Base-by-base conservation (phyloP, 768 basidiomycete genomes). In the Tephrocybe rancida region DNA sequence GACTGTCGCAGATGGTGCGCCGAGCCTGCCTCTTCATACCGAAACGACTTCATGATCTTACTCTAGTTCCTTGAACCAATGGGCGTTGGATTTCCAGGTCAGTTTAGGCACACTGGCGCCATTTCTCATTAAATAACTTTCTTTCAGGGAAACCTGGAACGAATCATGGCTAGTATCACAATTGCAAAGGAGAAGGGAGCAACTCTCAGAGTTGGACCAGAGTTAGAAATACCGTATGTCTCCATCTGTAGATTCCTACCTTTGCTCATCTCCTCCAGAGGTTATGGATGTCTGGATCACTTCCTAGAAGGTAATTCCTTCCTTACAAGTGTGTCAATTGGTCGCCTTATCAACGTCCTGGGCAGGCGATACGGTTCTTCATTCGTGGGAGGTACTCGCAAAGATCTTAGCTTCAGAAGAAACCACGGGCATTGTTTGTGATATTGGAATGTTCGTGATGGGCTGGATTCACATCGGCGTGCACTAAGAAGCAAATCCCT, bases 371-470 rank as follows among this genome's bases (percentile, higher is more conserved):
- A 99, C 96, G 8, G 84, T 90, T 42, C 79, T 97, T 16, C 97
- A 99, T 70, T 95, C 97, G 2, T 98, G 95, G 96, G 95, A 99
- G 71, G 90, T 96, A 5, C 81, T 99, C 16, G 91, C 88, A n/a
- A 90, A 92, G 67, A 88, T 99, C 46, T 75, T 99, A 22, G 75
- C 85, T 6, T 87, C 87, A 1, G 89, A 91, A 26, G 88, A 86
- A 22, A 83, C 88, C 0, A 72, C 79, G 61, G 93, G 81, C n/a
- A 97, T 99, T 47, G 75, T 99, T 25, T 98, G 96, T 64, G 97
- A 99, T 70, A 83, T 98, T 38, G 97, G 97, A 59, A 98, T 99
- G 97, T 95, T 44, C 57, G 90, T 62, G 25, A 18, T 30, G 9
- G 16, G 10, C 1, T 24, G n/a, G n/a, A n/a, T n/a, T n/a, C n/a